Evolutionary conservation across 495 filamentous ascomycete genomes (phyloP), one percentile per base, ranked within the genome.

Genomic region (Neurospora tetraspora): DNA sequence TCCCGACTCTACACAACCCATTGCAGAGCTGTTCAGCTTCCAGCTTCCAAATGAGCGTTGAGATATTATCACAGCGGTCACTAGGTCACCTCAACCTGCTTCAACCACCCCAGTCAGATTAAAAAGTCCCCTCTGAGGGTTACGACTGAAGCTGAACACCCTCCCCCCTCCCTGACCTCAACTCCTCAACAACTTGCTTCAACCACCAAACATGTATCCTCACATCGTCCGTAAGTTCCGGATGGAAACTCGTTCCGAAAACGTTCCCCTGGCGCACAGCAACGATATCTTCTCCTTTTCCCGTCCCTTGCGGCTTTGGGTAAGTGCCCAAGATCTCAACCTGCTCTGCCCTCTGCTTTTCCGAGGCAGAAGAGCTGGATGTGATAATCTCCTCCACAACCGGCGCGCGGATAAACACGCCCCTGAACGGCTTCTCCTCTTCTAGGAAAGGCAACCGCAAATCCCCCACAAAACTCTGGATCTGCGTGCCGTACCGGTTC

Each of bases 191-290:
- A 40, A 98, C 93, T 80, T 94, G 87, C 75, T 86, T 80, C 78
- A 99, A 77, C 96, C 96, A 99, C 96, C 96, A 99, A 4, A 88
- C 82, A 82, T 99, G 96, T 76, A 98, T 98, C 76, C 96, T 86
- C 72, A 88, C 84, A 81, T 99, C 96, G 31, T 89, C 89, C 31
- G 95, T 99, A 78, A 99, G 81, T 80, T 99, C 96, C 1, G 96
- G 96, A 78, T 99, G 96, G 78, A 98, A 99, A 78, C 94, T 97
- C 8, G 94, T 98, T 7, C 94, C 96, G 73, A 99, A 94, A 2
- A 97, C 93, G 83, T 98, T 98, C 14, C 93, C 92, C 82, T 98
- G 95, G 72, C 88, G 86, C 61, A 99, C 93, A 9, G 96, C 96
- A 68, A 99, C 88, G 65, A 99, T 94, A 77, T 97, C 93, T 16